A percentile compares a stretch with the other conserved stretches of the same genome.
Evolutionary conservation across 371 early-diverging fungal genomes (phyloP).

Genomic region (Coemansia sp.): DNA sequence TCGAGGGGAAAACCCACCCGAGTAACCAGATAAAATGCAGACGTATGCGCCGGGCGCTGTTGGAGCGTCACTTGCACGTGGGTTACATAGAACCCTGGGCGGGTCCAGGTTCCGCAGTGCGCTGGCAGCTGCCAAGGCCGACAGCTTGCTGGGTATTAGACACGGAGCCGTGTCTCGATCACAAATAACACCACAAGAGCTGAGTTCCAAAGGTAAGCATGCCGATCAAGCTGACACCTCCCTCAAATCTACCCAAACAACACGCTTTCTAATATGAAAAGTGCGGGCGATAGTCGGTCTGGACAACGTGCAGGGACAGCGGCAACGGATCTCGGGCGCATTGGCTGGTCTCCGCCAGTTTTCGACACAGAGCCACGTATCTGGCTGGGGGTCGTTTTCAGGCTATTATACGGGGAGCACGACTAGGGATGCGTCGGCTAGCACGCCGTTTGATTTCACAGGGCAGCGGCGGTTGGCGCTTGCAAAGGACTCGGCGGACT

Average conservation of each 20-base stretch:
- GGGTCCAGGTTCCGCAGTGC: slow-evolving; percentile 3
- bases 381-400: slow-evolving; percentile 41
- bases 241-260: too few species aligned
- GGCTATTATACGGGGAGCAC: slow-evolving; percentile 6
- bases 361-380: slow-evolving; percentile 21
- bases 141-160: neutral
- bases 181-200: neutral
- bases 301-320: neutral
- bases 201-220: neutral
- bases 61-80: slow-evolving; percentile 12
- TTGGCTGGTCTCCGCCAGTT: slow-evolving; percentile 11
- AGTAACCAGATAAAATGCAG: slow-evolving; percentile 21
- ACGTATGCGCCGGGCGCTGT: slow-evolving; percentile 21
- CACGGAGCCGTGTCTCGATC: neutral
- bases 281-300: neutral
- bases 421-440: neutral
- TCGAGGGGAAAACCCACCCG: neutral
- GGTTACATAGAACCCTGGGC: slow-evolving; percentile 10
- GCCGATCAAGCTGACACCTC: too few species aligned
- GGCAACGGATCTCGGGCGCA: neutral
- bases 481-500: slow-evolving; percentile 35
- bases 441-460: slow-evolving; percentile 18
- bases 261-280: too few species aligned
- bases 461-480: slow-evolving; percentile 33
- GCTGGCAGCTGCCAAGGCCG: neutral